These are phyloP conservation scores for Fusarium sp. DNA, from an alignment of 2,329 filamentous ascomycete species.

Conservation along the genomic window DNA sequence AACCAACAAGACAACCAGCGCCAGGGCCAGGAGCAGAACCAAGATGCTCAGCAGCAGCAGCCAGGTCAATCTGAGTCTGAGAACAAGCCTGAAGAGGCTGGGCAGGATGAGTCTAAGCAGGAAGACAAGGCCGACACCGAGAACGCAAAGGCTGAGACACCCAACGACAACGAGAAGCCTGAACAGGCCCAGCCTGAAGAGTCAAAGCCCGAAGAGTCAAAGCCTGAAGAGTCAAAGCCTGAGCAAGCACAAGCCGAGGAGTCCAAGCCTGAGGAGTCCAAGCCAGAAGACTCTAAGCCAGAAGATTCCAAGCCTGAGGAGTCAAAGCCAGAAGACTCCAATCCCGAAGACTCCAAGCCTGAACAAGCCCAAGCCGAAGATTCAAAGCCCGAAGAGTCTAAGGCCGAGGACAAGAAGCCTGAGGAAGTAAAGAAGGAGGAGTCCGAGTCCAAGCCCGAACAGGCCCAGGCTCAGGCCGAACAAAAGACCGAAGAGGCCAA, in stretches of 20 bases:
- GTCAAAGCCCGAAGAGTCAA: constrained; percentile 1
- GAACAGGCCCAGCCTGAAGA: constrained; percentile 19
- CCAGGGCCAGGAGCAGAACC: constrained; percentile 18
- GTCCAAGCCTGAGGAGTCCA: constrained; percentile 5
- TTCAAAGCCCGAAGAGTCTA: constrained; percentile 5
- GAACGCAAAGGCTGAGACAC: constrained; percentile 27
- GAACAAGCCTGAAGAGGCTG: constrained; percentile 9
- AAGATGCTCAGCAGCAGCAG: constrained; percentile 29
- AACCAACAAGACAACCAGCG: constrained; percentile 6
- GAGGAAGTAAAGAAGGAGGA: constrained; percentile 29
- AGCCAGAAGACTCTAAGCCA: constrained; percentile 21
- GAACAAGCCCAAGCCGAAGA: constrained; percentile 3
- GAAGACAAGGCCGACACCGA: constrained; percentile 25
- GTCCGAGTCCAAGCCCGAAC: constrained; percentile 13
- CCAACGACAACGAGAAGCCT: constrained; percentile 19
- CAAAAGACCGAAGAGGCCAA: constrained; percentile 23
- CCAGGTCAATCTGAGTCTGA: constrained; percentile 24
- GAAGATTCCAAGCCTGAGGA: constrained; percentile 23
- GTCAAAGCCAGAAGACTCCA: constrained; percentile 17
- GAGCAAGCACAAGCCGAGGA: constrained; percentile 3
- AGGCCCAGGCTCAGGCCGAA: constrained; percentile 16
- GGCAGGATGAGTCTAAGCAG: constrained; percentile 3
- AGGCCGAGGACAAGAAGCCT: constrained; percentile 23
- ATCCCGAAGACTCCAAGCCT: constrained; percentile 14
- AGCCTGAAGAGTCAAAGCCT: constrained; percentile 8